Base-by-base conservation (phyloP, 805 yeast species). In the Yarrowia bubula region DNA sequence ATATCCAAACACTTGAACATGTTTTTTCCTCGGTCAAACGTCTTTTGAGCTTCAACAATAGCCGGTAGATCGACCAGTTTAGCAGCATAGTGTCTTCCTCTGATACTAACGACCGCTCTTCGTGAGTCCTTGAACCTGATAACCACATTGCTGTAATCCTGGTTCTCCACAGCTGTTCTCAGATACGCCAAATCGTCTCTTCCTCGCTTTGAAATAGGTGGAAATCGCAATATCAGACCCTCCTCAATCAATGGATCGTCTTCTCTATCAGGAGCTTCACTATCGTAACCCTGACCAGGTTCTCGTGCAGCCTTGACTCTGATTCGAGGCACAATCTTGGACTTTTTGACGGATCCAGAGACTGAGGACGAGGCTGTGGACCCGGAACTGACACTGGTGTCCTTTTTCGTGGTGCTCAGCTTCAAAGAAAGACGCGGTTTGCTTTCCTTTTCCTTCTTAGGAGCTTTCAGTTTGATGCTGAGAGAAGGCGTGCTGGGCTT, bases 261-360 rank as follows among this genome's bases (percentile, higher is more conserved):
- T 73, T 95, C 99, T 31, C 90, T 79, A 69, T 93, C 98, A 0
- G 97, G 96, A 17, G 96, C 98, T 71, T 93, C 98, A 2, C 96
- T 88, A 73, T 93, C 99, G 75, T 93, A 93, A 0, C 98, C 98
- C 70, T 93, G 97, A 4, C 97, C 97, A 0, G 96, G 95, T 3
- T 87, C 81, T 70, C 96, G 79, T 4, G 81, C 80, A 0, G 87
- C 85, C 68, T 83, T 83, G 65, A 85, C 80, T 64, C 85, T 74
- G 67, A 86, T 79, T 41, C 84, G 74, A 8, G 86, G 81, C 47
- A 77, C 67, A 11, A 37, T 10, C 10, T 43, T 58, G 15, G 18
- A 5, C 51, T 58, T 43, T 33, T 58, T 44, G n/a, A 35, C 32
- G 17, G 61, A 37, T 3, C 32, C 31, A 4, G 46, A 38, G 18